Evolutionary conservation across 805 yeast species (phyloP).

Genomic region (Debaryomyces hansenii): DNA sequence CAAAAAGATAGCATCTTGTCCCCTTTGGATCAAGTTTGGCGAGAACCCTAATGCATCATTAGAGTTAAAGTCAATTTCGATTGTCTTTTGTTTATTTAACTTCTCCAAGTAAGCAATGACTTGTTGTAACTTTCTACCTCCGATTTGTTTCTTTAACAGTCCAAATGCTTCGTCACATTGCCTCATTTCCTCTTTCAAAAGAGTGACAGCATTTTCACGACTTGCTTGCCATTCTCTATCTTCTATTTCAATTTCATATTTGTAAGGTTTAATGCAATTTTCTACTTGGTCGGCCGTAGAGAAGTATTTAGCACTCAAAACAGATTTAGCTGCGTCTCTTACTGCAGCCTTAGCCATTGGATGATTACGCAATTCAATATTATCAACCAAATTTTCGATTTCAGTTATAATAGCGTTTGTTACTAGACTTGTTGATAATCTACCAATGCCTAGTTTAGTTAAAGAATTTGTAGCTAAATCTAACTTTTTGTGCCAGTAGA

Average conservation of each 20-base stretch:
- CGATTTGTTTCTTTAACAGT: conserved; percentile 65
- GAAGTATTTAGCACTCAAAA: conserved; percentile 73
- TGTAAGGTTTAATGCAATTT: conserved; percentile 96
- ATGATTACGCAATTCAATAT: conserved; percentile 77
- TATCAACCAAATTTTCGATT: conserved; percentile 68
- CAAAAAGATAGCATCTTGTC: conserved; percentile 81
- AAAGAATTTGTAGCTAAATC: conserved; percentile 81
- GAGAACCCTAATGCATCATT: conserved; percentile 86
- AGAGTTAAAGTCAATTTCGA: conserved; percentile 38
- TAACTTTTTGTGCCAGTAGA: conserved; percentile 84
- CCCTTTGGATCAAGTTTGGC: conserved; percentile 67
- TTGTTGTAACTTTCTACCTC: conserved; percentile 79
- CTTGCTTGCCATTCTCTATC: conserved; percentile 90
- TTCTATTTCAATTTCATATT: conserved; percentile 94
- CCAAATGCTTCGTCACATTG: conserved; percentile 73
- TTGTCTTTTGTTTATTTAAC: conserved; percentile 36
- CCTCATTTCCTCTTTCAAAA: conserved; percentile 79
- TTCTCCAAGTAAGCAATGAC: conserved; percentile 73
- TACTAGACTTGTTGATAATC: conserved; percentile 79
- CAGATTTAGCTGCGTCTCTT: conserved; percentile 79
- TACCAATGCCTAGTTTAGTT: conserved; percentile 92
- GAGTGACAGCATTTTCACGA: conserved; percentile 69
- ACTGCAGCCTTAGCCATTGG: conserved; percentile 84
- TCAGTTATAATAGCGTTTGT: conserved; percentile 80
- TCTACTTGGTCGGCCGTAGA: conserved; percentile 98